Evolutionary conservation across 2,329 filamentous ascomycete genomes (phyloP).

Genomic region (Fusarium nematophilum): DNA sequence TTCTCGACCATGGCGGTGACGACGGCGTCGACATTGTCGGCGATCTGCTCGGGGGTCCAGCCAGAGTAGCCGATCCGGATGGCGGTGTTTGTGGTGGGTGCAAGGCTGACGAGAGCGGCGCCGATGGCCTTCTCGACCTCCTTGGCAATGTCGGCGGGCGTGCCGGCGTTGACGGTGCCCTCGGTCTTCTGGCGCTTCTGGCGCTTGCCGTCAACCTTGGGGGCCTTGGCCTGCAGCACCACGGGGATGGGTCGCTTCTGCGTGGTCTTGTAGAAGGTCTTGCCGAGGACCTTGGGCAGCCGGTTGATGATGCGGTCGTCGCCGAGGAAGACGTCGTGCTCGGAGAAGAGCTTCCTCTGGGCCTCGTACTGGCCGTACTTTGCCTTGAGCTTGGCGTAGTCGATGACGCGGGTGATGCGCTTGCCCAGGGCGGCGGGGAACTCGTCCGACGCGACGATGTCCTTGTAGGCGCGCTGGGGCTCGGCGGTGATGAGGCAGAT

Average conservation of each 20-base stretch:
- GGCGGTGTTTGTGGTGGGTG: conserved; percentile 81
- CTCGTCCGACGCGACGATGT: conserved; percentile 79
- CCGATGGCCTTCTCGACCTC: conserved; percentile 84
- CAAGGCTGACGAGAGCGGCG: conserved; percentile 83
- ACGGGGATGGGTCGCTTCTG: conserved; percentile 90
- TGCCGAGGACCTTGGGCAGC: conserved; percentile 84
- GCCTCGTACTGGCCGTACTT: conserved; percentile 93
- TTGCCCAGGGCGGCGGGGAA: conserved; percentile 75
- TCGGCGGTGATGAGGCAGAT: conserved; percentile 89
- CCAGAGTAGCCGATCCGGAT: conserved; percentile 81
- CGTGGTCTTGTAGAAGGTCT: conserved; percentile 89
- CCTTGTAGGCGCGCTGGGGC: conserved; percentile 88
- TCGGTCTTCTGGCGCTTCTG: conserved; percentile 64
- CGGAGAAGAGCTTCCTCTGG: conserved; percentile 81
- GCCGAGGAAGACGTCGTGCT: conserved; percentile 94
- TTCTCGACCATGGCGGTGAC: conserved; percentile 77
- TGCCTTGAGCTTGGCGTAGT: conserved; percentile 79
- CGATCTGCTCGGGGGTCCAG: conserved; percentile 80
- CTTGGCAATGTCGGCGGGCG: conserved; percentile 75
- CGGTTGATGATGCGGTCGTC: conserved; percentile 85
- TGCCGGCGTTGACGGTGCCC: conserved; percentile 58
- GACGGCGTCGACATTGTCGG: conserved; percentile 83
- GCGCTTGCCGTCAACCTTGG: conserved; percentile 69
- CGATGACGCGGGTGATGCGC: conserved; percentile 81
- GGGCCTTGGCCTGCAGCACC: conserved; percentile 70